A percentile compares a stretch with the other conserved stretches of the same genome.
Conservation (phyloP, 345 rosid genomes). For the Citrus hindsii region DNA sequence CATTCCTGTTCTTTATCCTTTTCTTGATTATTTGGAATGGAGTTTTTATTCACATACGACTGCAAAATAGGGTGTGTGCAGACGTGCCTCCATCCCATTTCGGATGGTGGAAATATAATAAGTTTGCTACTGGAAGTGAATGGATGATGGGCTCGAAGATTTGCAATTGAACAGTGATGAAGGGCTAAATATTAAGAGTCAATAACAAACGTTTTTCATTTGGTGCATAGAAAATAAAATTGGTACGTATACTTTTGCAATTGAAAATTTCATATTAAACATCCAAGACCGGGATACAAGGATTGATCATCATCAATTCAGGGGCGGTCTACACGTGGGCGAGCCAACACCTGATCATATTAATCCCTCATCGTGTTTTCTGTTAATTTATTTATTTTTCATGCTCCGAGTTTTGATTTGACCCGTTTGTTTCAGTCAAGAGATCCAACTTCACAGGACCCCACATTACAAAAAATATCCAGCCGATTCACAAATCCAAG, state of each 20-base stretch:
- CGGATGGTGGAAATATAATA: neutral
- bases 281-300: neutral
- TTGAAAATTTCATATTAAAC: neutral
- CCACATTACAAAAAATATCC: constrained; percentile 21
- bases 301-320: neutral
- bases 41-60: neutral
- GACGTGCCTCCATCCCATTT: neutral
- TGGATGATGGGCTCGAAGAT: neutral
- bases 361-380: neutral
- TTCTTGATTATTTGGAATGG: neutral
- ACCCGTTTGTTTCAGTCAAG: constrained; percentile 4
- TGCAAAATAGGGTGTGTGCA: neutral
- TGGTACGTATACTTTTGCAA: neutral
- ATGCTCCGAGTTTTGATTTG: constrained; percentile 10
- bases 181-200: too few relatives aligned
- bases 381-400: too few relatives aligned
- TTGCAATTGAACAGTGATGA: neutral
- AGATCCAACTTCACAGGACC: constrained; percentile 6
- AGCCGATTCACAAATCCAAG: constrained; percentile 16
- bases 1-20: neutral
- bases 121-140: neutral
- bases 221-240: neutral
- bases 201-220: too few relatives aligned
- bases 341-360: neutral
- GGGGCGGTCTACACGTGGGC: constrained; percentile 1